Evolutionary conservation across 2,329 filamentous ascomycete species (phyloP), one percentile per base, ranked within the genome.

Genomic region (Trichoderma koningii): DNA sequence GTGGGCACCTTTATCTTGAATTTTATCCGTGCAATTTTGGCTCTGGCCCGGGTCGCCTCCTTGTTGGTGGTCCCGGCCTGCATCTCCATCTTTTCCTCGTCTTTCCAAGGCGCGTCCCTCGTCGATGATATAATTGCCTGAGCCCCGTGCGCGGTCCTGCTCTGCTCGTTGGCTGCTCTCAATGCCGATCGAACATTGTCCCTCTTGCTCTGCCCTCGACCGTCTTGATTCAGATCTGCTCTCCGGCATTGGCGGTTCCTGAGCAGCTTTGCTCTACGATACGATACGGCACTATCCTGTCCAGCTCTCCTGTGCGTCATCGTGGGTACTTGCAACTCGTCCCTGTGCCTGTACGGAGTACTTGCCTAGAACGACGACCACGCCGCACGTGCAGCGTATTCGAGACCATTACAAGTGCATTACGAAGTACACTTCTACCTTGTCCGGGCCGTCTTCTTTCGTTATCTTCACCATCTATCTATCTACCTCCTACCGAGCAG

Each of bases 1-100:
- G 56, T 60, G 56, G 56, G 21, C 56, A 60, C 56, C 56, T 60
- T 60, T 60, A 60, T 60, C 56, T 60, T 60, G 10, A 38, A 38
- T 38, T 38, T 38, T 38, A 38, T 38, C 34, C 34, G 34, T 38
- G 34, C 34, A 38, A 38, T 38, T 38, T 38, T 38, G 34, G 5
- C 34, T 10, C 34, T 14, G 34, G 12, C 3, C 34, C 34, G 34
- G 12, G 14, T 14, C 34, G 34, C 34, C 34, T 38, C 34, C 34
- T 38, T 38, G 34, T 41, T 41, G 51, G 30, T 23, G 21, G 21
- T 23, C 21, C 34, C 19, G 41, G 34, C 34, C 34, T 38, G 21
- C 45, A 23, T 55, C 52, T 55, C 52, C 52, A 55, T 55, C 38
- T 28, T 42, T 44, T 42, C 9, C 26, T 17, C 15, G 7, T 23